Evolutionary conservation across 2,329 filamentous ascomycete genomes (phyloP).

Genomic region (Talaromyces funiculosus): DNA sequence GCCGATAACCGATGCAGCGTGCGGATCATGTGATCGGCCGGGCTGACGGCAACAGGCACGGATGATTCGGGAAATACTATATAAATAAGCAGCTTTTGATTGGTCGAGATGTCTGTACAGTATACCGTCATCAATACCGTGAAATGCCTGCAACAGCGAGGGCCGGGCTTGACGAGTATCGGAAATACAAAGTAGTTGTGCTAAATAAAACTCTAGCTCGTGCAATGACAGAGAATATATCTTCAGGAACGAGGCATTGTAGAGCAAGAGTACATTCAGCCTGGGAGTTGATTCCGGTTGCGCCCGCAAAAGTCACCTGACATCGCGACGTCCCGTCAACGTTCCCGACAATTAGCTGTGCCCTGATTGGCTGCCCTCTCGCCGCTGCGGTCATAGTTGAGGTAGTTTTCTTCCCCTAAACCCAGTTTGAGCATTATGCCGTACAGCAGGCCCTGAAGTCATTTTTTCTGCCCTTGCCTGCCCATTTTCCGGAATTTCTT

Average conservation of each 20-base stretch:
- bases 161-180: too few species aligned
- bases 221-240: too few species aligned
- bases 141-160: too few species aligned
- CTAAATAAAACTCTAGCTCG: too few species aligned
- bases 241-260: too few species aligned
- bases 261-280: not conserved
- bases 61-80: not conserved
- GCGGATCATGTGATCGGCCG: not conserved
- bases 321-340: not conserved
- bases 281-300: conserved; percentile 22
- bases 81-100: not conserved
- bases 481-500: not conserved
- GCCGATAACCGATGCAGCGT: not conserved
- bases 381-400: conserved; percentile 29
- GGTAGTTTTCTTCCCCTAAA: conserved; percentile 26
- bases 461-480: conserved; percentile 11
- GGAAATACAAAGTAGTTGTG: too few species aligned
- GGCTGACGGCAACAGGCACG: not conserved
- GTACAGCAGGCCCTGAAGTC: conserved; percentile 7
- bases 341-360: conserved; percentile 26
- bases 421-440: not conserved
- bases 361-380: conserved; percentile 28
- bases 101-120: not conserved
- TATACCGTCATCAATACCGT: not conserved
- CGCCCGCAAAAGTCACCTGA: conserved; percentile 20